Conservation (phyloP, 2,329 filamentous ascomycete species). For the Pseudopyricularia javanii region DNA sequence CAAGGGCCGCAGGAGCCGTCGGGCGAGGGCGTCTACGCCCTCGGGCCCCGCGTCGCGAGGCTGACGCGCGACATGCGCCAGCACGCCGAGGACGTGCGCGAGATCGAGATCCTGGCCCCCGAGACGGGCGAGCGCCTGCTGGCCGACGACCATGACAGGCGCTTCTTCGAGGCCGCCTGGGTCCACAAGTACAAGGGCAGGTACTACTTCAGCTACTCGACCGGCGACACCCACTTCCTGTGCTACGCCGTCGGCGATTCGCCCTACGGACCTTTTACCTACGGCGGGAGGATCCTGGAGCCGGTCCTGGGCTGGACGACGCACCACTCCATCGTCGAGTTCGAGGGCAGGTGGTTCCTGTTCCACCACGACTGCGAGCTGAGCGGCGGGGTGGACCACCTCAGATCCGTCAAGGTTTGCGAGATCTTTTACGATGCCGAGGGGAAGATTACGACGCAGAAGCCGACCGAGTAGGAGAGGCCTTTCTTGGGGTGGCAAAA, state of each 20-base stretch:
- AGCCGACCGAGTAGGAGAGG: slow-evolving; percentile 13
- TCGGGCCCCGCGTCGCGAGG: slow-evolving; percentile 54
- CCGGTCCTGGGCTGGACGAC: slow-evolving; percentile 74
- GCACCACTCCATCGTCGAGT: slow-evolving; percentile 69
- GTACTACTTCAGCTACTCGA: slow-evolving; percentile 71
- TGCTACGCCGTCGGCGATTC: slow-evolving; percentile 54
- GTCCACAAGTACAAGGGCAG: slow-evolving; percentile 58
- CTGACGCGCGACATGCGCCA: slow-evolving; percentile 53
- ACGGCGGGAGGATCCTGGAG: slow-evolving; percentile 58
- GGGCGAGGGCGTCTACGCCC: slow-evolving; percentile 40
- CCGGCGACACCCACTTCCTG: slow-evolving; percentile 65
- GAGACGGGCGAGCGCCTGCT: slow-evolving; percentile 45
- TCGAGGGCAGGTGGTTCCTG: slow-evolving; percentile 57
- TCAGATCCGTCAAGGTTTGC: slow-evolving; percentile 61
- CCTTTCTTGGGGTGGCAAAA: no score
- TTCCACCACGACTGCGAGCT: slow-evolving; percentile 67
- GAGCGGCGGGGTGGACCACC: slow-evolving; percentile 55
- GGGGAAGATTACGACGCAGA: slow-evolving; percentile 43
- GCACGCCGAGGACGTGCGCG: slow-evolving; percentile 41
- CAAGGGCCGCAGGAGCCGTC: slow-evolving; percentile 46
- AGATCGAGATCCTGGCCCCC: slow-evolving; percentile 51
- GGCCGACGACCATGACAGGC: slow-evolving; percentile 57
- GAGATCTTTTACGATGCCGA: slow-evolving; percentile 61
- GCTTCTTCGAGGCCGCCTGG: slow-evolving; percentile 76
- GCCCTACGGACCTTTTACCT: slow-evolving; percentile 62